Base-by-base conservation (phyloP, 805 yeast species). In the Yarrowia deformans region DNA sequence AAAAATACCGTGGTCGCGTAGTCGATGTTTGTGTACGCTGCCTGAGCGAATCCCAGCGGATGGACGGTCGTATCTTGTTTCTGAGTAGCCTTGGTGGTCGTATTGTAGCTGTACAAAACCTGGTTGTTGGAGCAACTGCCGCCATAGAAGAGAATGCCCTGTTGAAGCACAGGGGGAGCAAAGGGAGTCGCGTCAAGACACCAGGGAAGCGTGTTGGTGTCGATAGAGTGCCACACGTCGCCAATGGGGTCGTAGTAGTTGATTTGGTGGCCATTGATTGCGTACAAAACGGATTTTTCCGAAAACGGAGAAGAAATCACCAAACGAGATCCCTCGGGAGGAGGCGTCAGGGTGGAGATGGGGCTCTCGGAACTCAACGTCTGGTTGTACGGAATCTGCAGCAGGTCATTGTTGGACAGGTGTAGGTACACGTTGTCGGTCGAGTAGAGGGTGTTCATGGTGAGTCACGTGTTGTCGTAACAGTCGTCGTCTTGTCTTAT, bases 121-220 rank as follows among this genome's bases (percentile, higher is more conserved):
- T 37, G 68, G 46, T 40, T 63, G n/a, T 5, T 8, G 8, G 45
- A 5, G 10, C 68, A 63, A 3, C 14, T 10, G 6, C 68, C 68
- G 16, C 68, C 68, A n/a, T 48, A 63, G 56, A 63, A 63, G 23
- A 63, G 68, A 37, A 63, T 29, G 3, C 39, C 45, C 8, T 61
- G 19, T 23, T 45, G 23, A 6, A 34, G 52, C 3, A 14, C 23
- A 2, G 67, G 55, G 8, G 67, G 67, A 34, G 67, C 67, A 61
- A 61, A 61, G 6, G 55, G 43, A 19, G 52, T 45, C 1, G 55
- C 43, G 19, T 61, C 67, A 3, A 16, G 1, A 42, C 67, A 61
- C 67, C 67, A 61, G 39, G 49, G 48, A 4, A 13, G 43, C 5
- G 37, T 1, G 12, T 14, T 6, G 1, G 48, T 12, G n/a, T 2